phyloP scores from a whole-genome alignment of 2,329 filamentous ascomycete species.

The Tolypocladium pustulatum region DNA sequence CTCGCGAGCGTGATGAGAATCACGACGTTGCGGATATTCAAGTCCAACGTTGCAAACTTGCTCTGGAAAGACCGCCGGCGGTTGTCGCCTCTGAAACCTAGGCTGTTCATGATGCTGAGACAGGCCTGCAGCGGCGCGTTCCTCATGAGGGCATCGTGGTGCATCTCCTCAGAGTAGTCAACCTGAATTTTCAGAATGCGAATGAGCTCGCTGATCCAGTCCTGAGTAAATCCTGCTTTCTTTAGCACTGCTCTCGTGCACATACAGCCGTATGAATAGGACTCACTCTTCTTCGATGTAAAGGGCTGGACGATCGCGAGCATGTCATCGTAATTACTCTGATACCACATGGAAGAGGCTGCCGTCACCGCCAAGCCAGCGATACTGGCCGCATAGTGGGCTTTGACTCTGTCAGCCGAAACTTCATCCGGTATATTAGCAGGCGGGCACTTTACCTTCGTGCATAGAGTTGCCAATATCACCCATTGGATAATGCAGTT shows the following conservation, averaged over 20 bases:
- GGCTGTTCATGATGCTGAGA: constrained; percentile 66
- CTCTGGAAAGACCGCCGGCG: constrained; percentile 53
- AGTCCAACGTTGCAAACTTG: constrained; percentile 63
- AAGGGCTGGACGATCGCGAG: constrained; percentile 53
- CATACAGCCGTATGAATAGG: background rate
- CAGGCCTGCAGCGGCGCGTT: constrained; percentile 65
- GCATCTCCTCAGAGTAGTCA: constrained; percentile 71
- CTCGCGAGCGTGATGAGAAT: constrained; percentile 55
- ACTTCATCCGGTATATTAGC: background rate
- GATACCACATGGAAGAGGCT: constrained; percentile 32
- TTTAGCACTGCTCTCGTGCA: constrained; percentile 7
- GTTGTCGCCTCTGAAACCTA: constrained; percentile 61
- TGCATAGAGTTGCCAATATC: constrained; percentile 37
- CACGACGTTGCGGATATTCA: constrained; percentile 65
- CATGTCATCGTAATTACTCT: constrained; percentile 57
- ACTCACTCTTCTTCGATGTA: constrained; percentile 20
- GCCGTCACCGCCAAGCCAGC: constrained; percentile 48
- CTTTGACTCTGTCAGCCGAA: constrained; percentile 21
- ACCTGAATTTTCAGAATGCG: constrained; percentile 61
- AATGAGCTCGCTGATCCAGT: constrained; percentile 58
- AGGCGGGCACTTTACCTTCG: constrained; percentile 28
- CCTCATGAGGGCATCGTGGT: constrained; percentile 61
- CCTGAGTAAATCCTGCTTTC: constrained; percentile 42
- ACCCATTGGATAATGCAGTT: constrained; percentile 36
- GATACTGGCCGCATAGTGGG: constrained; percentile 45